Percentiles rank a stretch among this genome's conserved stretches.
Evolutionary conservation across 2,329 filamentous ascomycete species (phyloP).

Genomic region (Fusarium continuum): DNA sequence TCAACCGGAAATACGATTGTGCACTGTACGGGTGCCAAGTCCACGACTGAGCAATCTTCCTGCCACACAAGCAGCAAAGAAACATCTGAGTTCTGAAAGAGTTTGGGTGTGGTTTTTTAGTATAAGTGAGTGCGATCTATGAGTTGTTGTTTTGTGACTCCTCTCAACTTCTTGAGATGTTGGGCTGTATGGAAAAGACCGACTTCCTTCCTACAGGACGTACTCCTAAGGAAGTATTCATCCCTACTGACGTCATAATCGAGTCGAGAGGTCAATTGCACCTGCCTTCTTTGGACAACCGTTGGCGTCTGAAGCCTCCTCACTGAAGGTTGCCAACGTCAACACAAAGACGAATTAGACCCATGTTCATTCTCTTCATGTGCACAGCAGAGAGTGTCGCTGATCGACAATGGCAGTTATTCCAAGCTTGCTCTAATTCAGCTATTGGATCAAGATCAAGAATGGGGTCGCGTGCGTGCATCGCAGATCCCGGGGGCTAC

Average conservation of each 20-base stretch:
- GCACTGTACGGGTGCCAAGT: background rate
- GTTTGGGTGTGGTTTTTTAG: background rate
- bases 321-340: background rate
- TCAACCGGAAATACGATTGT: slow-evolving; percentile 3
- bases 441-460: slow-evolving; percentile 1
- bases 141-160: background rate
- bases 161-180: too few relatives aligned
- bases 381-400: background rate
- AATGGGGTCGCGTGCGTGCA: slow-evolving; percentile 13
- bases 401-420: background rate
- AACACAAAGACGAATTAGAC: background rate
- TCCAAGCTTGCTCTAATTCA: background rate
- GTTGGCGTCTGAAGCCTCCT: background rate
- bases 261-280: background rate
- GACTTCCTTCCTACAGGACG: too few relatives aligned
- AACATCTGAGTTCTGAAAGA: background rate
- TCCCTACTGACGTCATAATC: slow-evolving; percentile 28
- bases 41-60: background rate
- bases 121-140: background rate
- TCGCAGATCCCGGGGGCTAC: slow-evolving; percentile 11
- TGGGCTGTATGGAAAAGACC: too few relatives aligned
- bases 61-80: background rate
- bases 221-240: too few relatives aligned
- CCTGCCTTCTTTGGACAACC: slow-evolving; percentile 24
- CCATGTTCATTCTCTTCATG: background rate